Evolutionary conservation across 805 yeast species (phyloP).

Genomic region (Candida arabinofermentans): DNA sequence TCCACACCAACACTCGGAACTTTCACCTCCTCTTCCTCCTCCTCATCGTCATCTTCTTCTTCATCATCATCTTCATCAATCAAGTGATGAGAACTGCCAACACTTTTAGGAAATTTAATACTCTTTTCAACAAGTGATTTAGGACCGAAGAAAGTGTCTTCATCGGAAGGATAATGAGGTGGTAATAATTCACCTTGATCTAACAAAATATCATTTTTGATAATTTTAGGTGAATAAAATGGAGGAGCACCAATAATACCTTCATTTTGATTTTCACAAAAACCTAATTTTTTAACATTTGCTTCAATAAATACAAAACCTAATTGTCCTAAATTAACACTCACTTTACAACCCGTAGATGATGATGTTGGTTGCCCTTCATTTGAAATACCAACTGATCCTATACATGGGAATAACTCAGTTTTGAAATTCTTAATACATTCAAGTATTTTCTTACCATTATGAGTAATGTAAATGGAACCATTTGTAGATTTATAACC

Average conservation of each 20-base stretch:
- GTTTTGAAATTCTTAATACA: conserved; percentile 44
- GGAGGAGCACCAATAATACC: conserved; percentile 39
- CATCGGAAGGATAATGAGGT: conserved; percentile 63
- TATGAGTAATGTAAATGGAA: conserved; percentile 49
- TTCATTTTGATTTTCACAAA: conserved; percentile 45
- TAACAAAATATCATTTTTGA: conserved; percentile 46
- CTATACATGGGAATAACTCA: conserved; percentile 52
- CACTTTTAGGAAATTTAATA: background rate
- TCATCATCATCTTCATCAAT: background rate
- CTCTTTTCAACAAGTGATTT: conserved; percentile 12
- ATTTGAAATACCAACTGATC: conserved; percentile 45
- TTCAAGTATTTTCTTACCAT: conserved; percentile 51
- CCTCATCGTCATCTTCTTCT: background rate
- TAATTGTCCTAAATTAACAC: conserved; percentile 75
- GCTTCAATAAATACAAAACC: conserved; percentile 92
- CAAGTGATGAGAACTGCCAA: background rate
- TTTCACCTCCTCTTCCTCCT: background rate
- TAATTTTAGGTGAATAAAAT: conserved; percentile 25
- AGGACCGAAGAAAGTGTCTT: conserved; percentile 58
- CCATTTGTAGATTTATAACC: conserved; percentile 49
- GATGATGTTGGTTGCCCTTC: no score
- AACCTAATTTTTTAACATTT: conserved; percentile 59
- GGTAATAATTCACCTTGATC: conserved; percentile 74
- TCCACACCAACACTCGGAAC: background rate
- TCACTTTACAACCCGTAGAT: conserved; percentile 46